A percentile compares a stretch with the other conserved stretches of the same genome.
Conservation (phyloP, 352 stramenopile genomes). For the Blastocystis sp. region DNA sequence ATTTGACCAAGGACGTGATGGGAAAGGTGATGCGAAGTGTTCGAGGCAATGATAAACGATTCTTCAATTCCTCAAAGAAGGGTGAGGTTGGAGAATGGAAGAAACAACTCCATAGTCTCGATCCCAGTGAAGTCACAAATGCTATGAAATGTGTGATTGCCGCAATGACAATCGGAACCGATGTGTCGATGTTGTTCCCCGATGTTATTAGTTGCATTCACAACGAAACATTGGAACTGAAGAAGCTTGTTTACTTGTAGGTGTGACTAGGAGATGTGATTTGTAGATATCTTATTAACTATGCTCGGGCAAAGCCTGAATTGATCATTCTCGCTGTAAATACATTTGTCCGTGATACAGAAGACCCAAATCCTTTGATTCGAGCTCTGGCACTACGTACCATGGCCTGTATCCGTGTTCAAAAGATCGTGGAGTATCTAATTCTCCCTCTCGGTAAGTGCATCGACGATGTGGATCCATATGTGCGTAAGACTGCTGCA, state of each 20-base stretch:
- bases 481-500: conserved; percentile 96
- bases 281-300: conserved; percentile 94
- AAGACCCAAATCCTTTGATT: conserved; percentile 84
- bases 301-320: conserved; percentile 97
- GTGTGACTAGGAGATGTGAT: background rate
- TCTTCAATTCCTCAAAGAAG: conserved; percentile 97
- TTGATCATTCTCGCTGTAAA: conserved; percentile 95
- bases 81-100: conserved; percentile 93
- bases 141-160: conserved; percentile 96
- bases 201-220: conserved; percentile 99
- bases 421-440: conserved; percentile 95
- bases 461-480: conserved; percentile 77
- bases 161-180: conserved; percentile 97
- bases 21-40: conserved; percentile 54
- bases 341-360: conserved; percentile 86
- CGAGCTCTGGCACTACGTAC: conserved; percentile 91
- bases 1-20: conserved; percentile 47
- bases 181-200: conserved; percentile 96
- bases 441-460: conserved; percentile 70
- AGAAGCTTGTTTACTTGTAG: conserved; percentile 99
- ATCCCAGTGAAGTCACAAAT: conserved; percentile 92
- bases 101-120: conserved; percentile 88
- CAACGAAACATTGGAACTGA: conserved; percentile 75
- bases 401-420: conserved; percentile 98
- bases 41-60: conserved; percentile 86